Conservation (phyloP, 2,329 filamentous ascomycete species). For the Penicillium sp. region DNA sequence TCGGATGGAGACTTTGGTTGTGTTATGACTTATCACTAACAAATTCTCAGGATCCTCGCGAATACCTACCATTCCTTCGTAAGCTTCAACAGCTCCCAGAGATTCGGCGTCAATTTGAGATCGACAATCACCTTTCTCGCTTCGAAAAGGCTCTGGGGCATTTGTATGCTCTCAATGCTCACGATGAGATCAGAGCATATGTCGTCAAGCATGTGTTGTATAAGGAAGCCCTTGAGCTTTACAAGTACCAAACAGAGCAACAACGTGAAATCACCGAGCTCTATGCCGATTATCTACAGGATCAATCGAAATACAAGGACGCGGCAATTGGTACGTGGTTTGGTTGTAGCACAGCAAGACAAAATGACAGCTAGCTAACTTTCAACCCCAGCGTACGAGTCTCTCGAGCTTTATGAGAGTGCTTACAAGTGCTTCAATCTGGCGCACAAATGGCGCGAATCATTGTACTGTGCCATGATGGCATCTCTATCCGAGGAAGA, state of each 20-base stretch:
- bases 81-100: slow-evolving; percentile 73
- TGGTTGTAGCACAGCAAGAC: not conserved
- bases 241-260: slow-evolving; percentile 73
- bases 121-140: slow-evolving; percentile 83
- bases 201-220: slow-evolving; percentile 78
- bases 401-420: slow-evolving; percentile 68
- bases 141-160: slow-evolving; percentile 74
- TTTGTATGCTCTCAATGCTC: slow-evolving; percentile 69
- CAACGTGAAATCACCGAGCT: slow-evolving; percentile 69
- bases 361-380: slow-evolving; percentile 4
- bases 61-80: slow-evolving; percentile 94
- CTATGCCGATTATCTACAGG: slow-evolving; percentile 76
- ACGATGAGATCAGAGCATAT: slow-evolving; percentile 77
- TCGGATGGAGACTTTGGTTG: not conserved
- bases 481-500: slow-evolving; percentile 62
- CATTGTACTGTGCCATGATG: slow-evolving; percentile 74
- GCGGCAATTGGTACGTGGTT: slow-evolving; percentile 64
- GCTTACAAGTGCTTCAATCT: slow-evolving; percentile 82
- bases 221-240: slow-evolving; percentile 71
- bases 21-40: slow-evolving; percentile 11
- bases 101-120: slow-evolving; percentile 72
- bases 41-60: slow-evolving; percentile 70
- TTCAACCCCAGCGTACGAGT: slow-evolving; percentile 68
- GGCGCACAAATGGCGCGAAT: slow-evolving; percentile 87
- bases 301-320: slow-evolving; percentile 74